Evolutionary conservation across 2,329 filamentous ascomycete species (phyloP).

Genomic region (Penicillium brevicompactum): DNA sequence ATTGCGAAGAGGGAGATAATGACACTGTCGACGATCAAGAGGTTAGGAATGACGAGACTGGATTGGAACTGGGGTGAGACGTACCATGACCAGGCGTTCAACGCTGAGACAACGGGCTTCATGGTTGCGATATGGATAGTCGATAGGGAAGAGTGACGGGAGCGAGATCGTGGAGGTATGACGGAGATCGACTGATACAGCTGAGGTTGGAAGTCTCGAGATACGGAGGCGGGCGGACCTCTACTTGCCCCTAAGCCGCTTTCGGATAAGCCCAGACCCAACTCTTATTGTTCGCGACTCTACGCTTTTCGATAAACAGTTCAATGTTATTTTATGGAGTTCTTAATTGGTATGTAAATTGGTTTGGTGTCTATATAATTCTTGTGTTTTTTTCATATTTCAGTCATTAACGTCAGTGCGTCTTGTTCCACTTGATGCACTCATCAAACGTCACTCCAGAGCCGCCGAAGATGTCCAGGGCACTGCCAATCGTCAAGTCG

Average conservation of each 20-base stretch:
- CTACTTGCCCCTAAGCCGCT: slow-evolving; percentile 24
- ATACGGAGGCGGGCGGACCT: slow-evolving; percentile 28
- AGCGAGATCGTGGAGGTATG: neutral
- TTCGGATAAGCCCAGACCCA: slow-evolving; percentile 18
- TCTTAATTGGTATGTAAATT: too few species aligned
- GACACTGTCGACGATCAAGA: slow-evolving; percentile 57
- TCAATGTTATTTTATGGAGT: too few species aligned
- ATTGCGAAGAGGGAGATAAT: slow-evolving; percentile 67
- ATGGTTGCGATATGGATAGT: slow-evolving; percentile 57
- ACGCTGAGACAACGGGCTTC: slow-evolving; percentile 91
- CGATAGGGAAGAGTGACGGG: slow-evolving; percentile 1
- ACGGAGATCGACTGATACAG: slow-evolving; percentile 4
- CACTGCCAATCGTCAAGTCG: slow-evolving; percentile 94
- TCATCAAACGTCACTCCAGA: slow-evolving; percentile 83
- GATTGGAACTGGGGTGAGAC: slow-evolving; percentile 33
- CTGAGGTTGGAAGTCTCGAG: slow-evolving; percentile 15
- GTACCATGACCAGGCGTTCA: slow-evolving; percentile 96
- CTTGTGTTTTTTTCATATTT: slow-evolving; percentile 29
- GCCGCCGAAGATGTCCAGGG: slow-evolving; percentile 93
- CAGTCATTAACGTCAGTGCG: slow-evolving; percentile 65
- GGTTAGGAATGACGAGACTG: slow-evolving; percentile 12
- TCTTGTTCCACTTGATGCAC: slow-evolving; percentile 82
- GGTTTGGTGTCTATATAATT: neutral
- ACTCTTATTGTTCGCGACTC: neutral
- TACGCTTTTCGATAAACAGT: too few species aligned